These are phyloP conservation scores for Claviceps spartinae DNA, from an alignment of 2,329 filamentous ascomycete species.

Conservation along the genomic window DNA sequence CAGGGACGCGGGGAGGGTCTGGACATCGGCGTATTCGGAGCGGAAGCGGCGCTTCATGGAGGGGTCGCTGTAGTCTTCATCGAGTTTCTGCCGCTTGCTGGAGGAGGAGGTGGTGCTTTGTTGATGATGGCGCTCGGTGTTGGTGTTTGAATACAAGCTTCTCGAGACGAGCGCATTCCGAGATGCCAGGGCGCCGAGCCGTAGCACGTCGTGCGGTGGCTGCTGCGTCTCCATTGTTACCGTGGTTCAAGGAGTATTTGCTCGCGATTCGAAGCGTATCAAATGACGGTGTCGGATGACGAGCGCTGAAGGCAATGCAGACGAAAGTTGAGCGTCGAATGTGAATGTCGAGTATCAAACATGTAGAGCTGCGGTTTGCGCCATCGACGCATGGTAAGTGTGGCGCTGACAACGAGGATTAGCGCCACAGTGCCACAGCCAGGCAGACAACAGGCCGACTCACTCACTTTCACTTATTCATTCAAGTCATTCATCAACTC, in stretches of 20 bases:
- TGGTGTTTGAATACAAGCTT: slow-evolving; percentile 17
- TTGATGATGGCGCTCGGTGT: slow-evolving; percentile 9
- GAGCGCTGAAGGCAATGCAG: background rate
- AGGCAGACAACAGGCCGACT: background rate
- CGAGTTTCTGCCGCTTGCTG: slow-evolving; percentile 26
- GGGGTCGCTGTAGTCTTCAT: slow-evolving; percentile 20
- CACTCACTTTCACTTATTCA: background rate
- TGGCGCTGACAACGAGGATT: slow-evolving; percentile 13
- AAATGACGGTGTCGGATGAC: background rate
- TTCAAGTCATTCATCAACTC: no score
- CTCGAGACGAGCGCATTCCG: slow-evolving; percentile 22
- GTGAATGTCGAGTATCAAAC: no score
- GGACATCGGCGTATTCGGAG: slow-evolving; percentile 65
- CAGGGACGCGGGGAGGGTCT: slow-evolving; percentile 62
- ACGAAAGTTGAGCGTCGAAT: no score
- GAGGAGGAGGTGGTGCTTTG: slow-evolving; percentile 2
- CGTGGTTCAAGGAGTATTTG: background rate
- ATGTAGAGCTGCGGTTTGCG: no score
- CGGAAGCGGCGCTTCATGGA: slow-evolving; percentile 38
- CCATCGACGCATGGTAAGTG: slow-evolving; percentile 1
- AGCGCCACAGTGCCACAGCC: slow-evolving; percentile 2
- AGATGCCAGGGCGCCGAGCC: slow-evolving; percentile 20
- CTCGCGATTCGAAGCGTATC: background rate
- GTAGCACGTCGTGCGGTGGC: slow-evolving; percentile 18
- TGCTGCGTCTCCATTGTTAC: slow-evolving; percentile 21